Base-by-base conservation (phyloP, 306 rosid species). In the Trichosanthes truncata region DNA sequence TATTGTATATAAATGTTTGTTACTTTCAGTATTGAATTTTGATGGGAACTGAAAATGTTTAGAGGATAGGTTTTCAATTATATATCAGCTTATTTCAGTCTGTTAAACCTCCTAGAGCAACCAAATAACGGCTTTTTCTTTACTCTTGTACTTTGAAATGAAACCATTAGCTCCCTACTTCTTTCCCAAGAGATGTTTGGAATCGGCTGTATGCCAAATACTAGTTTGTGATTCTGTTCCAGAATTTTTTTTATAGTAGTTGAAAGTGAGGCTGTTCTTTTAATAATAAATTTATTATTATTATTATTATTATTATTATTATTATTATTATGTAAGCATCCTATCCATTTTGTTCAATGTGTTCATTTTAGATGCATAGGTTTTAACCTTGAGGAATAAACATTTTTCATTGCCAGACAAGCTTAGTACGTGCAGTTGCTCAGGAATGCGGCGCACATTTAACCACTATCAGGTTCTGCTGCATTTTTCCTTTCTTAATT, bases 361-460 rank as follows among this genome's bases (percentile, higher is more conserved):
- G 21, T 77, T 57, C 31, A 38, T 29, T 57, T 77, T 25, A 21
- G 23, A 36, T 26, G 35, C 29, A 7, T 61, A 53, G 46, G 62
- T 35, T 11, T 51, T 14, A 53, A 15, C 68, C 51, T 81, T 8
- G 69, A 13, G 80, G 76, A 52, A 61, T 79, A 52, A 71, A 33
- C 26, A 45, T 78, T 62, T 51, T 45, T 62, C 79, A 41, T 56
- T 84, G 61, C 67, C 84, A 95, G 97, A 92, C 97, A 78, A 91
- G 97, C 87, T 87, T 95, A 89, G 98, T 95, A 40, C 90, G 93
- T 40, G 96, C 93, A 29, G 89, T 91, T 79, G 97, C 92, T 83
- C 85, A 15, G 81, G 99, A 95, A 85, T 89, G 93, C 9, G 93
- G 84, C 57, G 99, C 99, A 31, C 91, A 89, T 87, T 82, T 92